Percentiles rank a stretch among this genome's conserved stretches.
These are phyloP conservation scores for Cladorrhinum samala DNA, from an alignment of 495 filamentous ascomycete species.

Conservation along the genomic window DNA sequence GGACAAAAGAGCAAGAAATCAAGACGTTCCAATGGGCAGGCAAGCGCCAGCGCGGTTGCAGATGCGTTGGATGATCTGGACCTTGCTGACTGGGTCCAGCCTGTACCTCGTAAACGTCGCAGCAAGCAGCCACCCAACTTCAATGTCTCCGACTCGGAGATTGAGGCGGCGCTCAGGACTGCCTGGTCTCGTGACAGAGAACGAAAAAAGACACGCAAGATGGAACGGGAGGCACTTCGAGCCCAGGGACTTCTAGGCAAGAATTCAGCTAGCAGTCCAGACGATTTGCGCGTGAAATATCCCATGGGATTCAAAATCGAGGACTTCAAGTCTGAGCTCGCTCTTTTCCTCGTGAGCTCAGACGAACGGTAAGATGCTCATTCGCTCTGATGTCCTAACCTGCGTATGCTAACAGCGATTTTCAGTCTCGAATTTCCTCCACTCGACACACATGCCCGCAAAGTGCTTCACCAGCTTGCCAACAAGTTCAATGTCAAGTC, in stretches of 20 bases:
- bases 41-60: conserved; percentile 57
- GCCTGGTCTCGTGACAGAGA: conserved; percentile 71
- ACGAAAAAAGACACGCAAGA: conserved; percentile 76
- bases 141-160: conserved; percentile 67
- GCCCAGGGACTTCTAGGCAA: conserved; percentile 71
- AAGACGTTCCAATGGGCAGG: conserved; percentile 24
- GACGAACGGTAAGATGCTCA: conserved; percentile 52
- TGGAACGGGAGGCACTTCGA: conserved; percentile 70
- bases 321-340: conserved; percentile 67
- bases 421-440: conserved; percentile 71
- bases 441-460: conserved; percentile 72
- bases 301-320: conserved; percentile 60
- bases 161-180: conserved; percentile 53
- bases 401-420: conserved; percentile 10
- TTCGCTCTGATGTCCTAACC: not conserved
- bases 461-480: conserved; percentile 69
- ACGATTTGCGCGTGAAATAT: conserved; percentile 69
- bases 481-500: conserved; percentile 68
- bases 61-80: conserved; percentile 76
- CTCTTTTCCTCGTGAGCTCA: conserved; percentile 58
- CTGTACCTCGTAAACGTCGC: conserved; percentile 47
- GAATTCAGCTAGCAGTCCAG: conserved; percentile 43
- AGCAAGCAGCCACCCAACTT: conserved; percentile 43
- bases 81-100: conserved; percentile 74
- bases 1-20: not conserved